Evolutionary conservation across 345 rosid species (phyloP).

Genomic region (Garcia nutans): DNA sequence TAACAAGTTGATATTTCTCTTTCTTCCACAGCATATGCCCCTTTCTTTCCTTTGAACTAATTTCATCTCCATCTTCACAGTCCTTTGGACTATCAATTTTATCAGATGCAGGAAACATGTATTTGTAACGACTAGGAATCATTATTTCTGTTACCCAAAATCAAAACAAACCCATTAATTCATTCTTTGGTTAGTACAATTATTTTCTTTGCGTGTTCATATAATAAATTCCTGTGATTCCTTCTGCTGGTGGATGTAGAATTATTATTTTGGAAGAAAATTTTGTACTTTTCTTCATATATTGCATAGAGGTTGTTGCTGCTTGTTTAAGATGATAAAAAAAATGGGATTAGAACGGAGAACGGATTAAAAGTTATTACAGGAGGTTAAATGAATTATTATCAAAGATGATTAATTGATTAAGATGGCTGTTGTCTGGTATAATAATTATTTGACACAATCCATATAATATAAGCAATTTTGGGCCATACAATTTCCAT

Average conservation of each 20-base stretch:
- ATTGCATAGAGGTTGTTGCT: too few relatives aligned
- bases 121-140: conserved; percentile 10
- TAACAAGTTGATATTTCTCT: conserved; percentile 88
- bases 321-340: too few relatives aligned
- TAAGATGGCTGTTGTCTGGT: background rate
- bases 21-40: conserved; percentile 81
- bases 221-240: too few relatives aligned
- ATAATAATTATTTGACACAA: background rate
- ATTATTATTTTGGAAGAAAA: too few relatives aligned
- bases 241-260: too few relatives aligned
- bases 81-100: conserved; percentile 9
- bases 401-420: too few relatives aligned
- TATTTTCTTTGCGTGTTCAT: too few relatives aligned
- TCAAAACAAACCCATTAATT: background rate
- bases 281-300: too few relatives aligned
- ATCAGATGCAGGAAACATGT: conserved; percentile 9
- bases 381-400: too few relatives aligned
- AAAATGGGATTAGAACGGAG: too few relatives aligned
- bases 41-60: conserved; percentile 45
- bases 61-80: conserved; percentile 17
- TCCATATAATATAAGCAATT: background rate
- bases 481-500: background rate
- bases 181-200: too few relatives aligned
- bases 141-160: conserved; percentile 18
- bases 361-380: too few relatives aligned